A percentile compares a stretch with the other conserved stretches of the same genome.
Evolutionary conservation across 345 rosid genomes (phyloP).

Genomic region (Eucalyptus pauciflora): DNA sequence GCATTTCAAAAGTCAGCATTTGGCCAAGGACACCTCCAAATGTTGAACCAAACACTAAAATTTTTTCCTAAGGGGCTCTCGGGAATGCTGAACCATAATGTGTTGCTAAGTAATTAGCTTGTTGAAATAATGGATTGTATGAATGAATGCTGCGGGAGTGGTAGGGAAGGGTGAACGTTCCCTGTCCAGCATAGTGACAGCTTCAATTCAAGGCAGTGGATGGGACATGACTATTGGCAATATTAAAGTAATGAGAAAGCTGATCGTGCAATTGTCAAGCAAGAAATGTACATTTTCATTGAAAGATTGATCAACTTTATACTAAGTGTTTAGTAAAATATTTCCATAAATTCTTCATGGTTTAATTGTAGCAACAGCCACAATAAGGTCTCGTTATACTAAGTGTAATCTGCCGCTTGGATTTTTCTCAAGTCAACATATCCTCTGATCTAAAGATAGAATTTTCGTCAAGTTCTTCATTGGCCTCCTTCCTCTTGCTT

Average conservation of each 20-base stretch:
- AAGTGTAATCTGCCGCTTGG: not conserved
- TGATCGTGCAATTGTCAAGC: conserved; percentile 22
- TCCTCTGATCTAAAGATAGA: not conserved
- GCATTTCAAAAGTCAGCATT: no score
- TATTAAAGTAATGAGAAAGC: not conserved
- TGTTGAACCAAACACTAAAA: no score
- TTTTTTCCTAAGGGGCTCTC: no score
- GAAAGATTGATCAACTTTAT: not conserved
- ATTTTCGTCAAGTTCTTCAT: not conserved
- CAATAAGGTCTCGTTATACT: not conserved
- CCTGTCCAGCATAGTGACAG: no score
- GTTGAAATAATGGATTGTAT: not conserved
- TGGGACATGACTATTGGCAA: no score
- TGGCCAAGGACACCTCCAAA: no score
- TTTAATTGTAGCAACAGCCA: not conserved
- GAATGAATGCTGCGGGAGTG: not conserved
- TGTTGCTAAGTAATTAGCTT: not conserved
- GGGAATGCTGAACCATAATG: no score
- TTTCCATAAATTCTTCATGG: not conserved
- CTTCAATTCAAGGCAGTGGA: no score
- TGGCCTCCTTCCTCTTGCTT: not conserved
- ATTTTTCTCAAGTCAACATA: no score
- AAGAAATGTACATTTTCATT: conserved; percentile 19
- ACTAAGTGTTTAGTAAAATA: not conserved
- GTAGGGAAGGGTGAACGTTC: not conserved